These are phyloP conservation scores for Colletotrichum trifolii DNA, from an alignment of 2,329 filamentous ascomycete species.

Conservation along the genomic window DNA sequence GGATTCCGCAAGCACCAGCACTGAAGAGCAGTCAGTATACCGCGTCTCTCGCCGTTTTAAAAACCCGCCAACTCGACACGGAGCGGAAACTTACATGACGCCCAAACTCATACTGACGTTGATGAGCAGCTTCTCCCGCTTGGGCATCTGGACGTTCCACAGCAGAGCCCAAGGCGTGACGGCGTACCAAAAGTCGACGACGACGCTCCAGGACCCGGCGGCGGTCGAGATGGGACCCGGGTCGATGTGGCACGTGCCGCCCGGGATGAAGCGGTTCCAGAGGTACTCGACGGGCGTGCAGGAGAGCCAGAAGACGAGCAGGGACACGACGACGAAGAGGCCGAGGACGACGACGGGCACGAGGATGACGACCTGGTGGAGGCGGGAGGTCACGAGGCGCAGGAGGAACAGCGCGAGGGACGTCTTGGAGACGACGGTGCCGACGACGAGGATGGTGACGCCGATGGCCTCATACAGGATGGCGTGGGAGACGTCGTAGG, in stretches of 20 bases:
- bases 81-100: constrained; percentile 44
- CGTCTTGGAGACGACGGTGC: constrained; percentile 33
- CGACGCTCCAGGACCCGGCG: constrained; percentile 38
- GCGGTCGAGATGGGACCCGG: constrained; percentile 31
- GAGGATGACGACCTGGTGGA: constrained; percentile 22
- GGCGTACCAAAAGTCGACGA: constrained; percentile 53
- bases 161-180: constrained; percentile 57
- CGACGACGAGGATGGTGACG: constrained; percentile 30
- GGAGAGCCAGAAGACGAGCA: constrained; percentile 34
- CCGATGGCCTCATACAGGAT: constrained; percentile 35
- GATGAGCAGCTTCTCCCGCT: constrained; percentile 57
- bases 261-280: constrained; percentile 29
- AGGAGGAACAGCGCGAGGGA: constrained; percentile 33
- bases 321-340: constrained; percentile 16
- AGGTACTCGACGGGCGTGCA: constrained; percentile 28
- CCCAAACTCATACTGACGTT: constrained; percentile 55
- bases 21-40: constrained; percentile 28
- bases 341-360: constrained; percentile 23
- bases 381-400: constrained; percentile 27
- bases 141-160: constrained; percentile 56
- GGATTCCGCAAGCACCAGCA: constrained; percentile 44
- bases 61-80: rapidly evolving
- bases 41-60: too few species aligned
- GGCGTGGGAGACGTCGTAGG: constrained; percentile 12
- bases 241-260: constrained; percentile 24